phyloP scores from a whole-genome alignment of 2,329 filamentous ascomycete genomes.

The Penicillium sumatraense region DNA sequence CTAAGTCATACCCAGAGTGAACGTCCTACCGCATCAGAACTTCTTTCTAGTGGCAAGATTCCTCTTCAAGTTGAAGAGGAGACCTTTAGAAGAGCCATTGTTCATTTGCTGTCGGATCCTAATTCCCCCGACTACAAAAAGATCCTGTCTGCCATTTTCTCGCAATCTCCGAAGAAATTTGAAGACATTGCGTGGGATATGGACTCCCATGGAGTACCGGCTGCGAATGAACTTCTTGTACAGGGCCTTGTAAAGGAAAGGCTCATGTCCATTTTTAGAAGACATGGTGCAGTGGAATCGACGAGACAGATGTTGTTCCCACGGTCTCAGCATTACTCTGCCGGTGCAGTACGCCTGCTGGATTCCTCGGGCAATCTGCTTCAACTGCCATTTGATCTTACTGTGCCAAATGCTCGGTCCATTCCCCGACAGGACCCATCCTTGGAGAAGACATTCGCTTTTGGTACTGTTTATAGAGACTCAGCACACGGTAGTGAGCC shows the following conservation, averaged over 20 bases:
- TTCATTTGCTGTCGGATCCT: slow-evolving; percentile 74
- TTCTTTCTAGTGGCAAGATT: slow-evolving; percentile 83
- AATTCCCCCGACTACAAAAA: slow-evolving; percentile 88
- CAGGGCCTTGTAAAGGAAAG: slow-evolving; percentile 75
- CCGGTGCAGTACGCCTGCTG: slow-evolving; percentile 76
- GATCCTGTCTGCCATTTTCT: slow-evolving; percentile 84
- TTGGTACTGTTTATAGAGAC: slow-evolving; percentile 86
- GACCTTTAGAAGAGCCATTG: slow-evolving; percentile 80
- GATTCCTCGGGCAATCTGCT: slow-evolving; percentile 84
- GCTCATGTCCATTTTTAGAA: slow-evolving; percentile 77
- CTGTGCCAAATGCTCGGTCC: slow-evolving; percentile 82
- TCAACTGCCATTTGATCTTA: slow-evolving; percentile 93
- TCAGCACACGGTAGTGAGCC: slow-evolving; percentile 79
- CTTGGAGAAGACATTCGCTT: slow-evolving; percentile 79
- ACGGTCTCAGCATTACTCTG: slow-evolving; percentile 75
- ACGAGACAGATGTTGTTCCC: slow-evolving; percentile 79
- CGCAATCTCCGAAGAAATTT: slow-evolving; percentile 73
- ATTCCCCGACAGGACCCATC: slow-evolving; percentile 70
- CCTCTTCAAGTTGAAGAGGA: slow-evolving; percentile 93
- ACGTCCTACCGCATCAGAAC: slow-evolving; percentile 78
- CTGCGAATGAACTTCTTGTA: slow-evolving; percentile 62
- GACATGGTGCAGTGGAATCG: slow-evolving; percentile 85
- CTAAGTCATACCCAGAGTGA: slow-evolving; percentile 82
- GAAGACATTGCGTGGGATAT: slow-evolving; percentile 83
- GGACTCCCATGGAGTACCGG: slow-evolving; percentile 58